These are phyloP conservation scores for Tetrastigma voinierianum DNA, from an alignment of 164 flowering plant species.

Conservation along the genomic window DNA sequence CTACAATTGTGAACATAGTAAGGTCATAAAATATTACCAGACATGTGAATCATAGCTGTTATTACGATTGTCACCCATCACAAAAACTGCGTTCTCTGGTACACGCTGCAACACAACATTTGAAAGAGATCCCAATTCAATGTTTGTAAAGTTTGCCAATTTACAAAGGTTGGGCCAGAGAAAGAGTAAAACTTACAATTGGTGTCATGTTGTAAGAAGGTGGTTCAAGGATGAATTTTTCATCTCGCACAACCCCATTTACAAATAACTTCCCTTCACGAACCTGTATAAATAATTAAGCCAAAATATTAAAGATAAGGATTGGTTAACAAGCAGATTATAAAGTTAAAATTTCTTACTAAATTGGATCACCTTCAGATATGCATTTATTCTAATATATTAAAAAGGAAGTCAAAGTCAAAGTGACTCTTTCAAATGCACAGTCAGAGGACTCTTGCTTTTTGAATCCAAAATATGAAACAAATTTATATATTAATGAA, in stretches of 20 bases:
- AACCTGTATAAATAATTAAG: constrained; percentile 49
- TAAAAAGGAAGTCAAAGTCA: too few relatives aligned
- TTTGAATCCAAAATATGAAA: too few relatives aligned
- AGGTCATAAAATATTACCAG: constrained; percentile 49
- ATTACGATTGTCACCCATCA: constrained; percentile 99
- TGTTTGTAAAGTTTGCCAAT: background rate
- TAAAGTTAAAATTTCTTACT: background rate
- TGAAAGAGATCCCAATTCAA: background rate
- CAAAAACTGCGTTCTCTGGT: constrained; percentile 87
- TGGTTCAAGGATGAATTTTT: constrained; percentile 70
- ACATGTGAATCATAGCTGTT: constrained; percentile 99
- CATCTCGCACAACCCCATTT: constrained; percentile 74
- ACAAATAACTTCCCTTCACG: constrained; percentile 81
- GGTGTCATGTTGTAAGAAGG: constrained; percentile 87
- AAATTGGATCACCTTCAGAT: too few relatives aligned
- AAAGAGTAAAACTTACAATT: constrained; percentile 37
- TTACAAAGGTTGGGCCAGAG: background rate
- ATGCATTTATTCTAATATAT: too few relatives aligned
- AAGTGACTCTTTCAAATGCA: too few relatives aligned
- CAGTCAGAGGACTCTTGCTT: too few relatives aligned
- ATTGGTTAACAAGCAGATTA: background rate
- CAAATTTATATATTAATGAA: too few relatives aligned
- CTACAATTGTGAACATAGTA: background rate
- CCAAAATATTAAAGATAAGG: background rate
- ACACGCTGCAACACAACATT: constrained; percentile 51